Base-by-base conservation (phyloP, 129 eudicot genomes). In the Flaveria trinervia region DNA sequence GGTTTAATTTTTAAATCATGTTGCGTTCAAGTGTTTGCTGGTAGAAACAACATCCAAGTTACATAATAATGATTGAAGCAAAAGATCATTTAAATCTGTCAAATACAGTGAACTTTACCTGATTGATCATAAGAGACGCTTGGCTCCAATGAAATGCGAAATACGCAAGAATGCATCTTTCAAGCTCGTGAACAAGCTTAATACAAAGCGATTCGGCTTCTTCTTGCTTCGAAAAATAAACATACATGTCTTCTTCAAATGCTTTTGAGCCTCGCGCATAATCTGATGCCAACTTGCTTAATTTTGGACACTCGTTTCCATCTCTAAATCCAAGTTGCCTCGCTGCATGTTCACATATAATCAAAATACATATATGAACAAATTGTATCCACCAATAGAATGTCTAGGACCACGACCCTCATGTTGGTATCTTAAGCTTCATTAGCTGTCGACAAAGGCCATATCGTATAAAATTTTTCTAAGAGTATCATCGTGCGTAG, bases 261-360 rank as follows among this genome's bases (percentile, higher is more conserved):
- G 80, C 97, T 77, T 84, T 77, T 0, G 90, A 82, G 57, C 76
- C 71, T 80, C 83, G 86, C 79, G 86, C 67, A 75, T 85, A 94
- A 43, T 87, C 97, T n/a, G 78, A 64, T 7, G 86, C 89, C 77
- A 94, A 74, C 18, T 89, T 83, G 82, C 88, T 74, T 23, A 94
- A 62, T 9, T 84, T 79, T 0, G 97, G 93, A 69, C 92, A 94
- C 75, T 94, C 96, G 5, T 76, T 89, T 45, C 81, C 89, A 71
- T 94, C 90, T 22, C 75, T 61, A 64, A 89, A 91, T 72, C 98
- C 98, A 41, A 94, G 70, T 76, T 94, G 97, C 84, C 89, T 91
- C 4, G 97, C 98, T 94, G 82, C 73, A 82, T n/a, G 39, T 56
- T 44, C 17, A 45, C 8, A 1, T 45, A 72, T 41, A 54, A n/a